These are phyloP conservation scores for Ophiosphaerella herpotricha DNA, from an alignment of 2,329 filamentous ascomycete genomes.

Conservation along the genomic window DNA sequence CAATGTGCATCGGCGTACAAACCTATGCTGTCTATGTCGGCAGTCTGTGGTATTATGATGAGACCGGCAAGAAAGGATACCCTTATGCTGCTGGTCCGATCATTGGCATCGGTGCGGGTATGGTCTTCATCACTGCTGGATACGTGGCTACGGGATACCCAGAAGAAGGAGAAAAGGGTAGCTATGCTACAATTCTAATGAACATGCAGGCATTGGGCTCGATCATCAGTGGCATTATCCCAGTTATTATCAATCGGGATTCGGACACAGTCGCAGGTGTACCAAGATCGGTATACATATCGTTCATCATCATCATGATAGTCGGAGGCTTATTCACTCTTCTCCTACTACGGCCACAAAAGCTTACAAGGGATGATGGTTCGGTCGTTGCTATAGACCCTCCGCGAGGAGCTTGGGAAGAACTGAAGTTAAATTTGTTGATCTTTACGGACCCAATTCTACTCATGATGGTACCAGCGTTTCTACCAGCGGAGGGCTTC, in stretches of 20 bases:
- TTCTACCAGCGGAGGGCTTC: constrained; percentile 36
- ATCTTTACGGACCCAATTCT: constrained; percentile 34
- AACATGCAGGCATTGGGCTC: constrained; percentile 39
- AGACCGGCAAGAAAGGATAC: constrained; percentile 37
- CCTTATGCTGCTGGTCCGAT: constrained; percentile 36
- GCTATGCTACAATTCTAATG: constrained; percentile 36
- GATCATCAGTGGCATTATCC: constrained; percentile 37
- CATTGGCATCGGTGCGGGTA: constrained; percentile 39
- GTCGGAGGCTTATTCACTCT: constrained; percentile 31
- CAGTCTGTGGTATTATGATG: constrained; percentile 41
- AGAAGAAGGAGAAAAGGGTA: constrained; percentile 37
- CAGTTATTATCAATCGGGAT: constrained; percentile 36
- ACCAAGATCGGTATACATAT: constrained; percentile 35
- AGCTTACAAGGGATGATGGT: constrained; percentile 35
- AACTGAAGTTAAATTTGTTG: constrained; percentile 30
- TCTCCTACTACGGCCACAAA: constrained; percentile 32
- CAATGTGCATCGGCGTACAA: constrained; percentile 39
- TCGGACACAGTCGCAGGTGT: constrained; percentile 36
- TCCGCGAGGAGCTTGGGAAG: constrained; percentile 29
- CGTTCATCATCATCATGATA: constrained; percentile 37
- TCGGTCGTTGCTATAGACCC: constrained; percentile 35
- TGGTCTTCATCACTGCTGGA: constrained; percentile 40
- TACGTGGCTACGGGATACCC: constrained; percentile 39
- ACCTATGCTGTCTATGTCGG: constrained; percentile 39
- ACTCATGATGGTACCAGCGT: constrained; percentile 36